Conservation (phyloP, 768 basidiomycete genomes). For the Zangia roseola region DNA sequence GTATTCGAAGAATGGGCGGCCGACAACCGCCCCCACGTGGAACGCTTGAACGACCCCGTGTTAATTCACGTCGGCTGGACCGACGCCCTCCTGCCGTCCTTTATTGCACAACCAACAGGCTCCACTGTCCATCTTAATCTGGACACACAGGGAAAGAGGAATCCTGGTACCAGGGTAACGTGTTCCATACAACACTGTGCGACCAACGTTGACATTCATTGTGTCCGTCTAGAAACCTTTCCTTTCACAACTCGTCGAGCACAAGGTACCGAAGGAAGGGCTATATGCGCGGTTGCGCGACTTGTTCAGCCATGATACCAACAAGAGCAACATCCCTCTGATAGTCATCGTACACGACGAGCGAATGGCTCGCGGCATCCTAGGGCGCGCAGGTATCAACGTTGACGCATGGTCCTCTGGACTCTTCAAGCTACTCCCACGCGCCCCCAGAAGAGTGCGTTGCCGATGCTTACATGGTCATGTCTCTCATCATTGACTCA, state of each 20-base stretch:
- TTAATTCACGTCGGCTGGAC: slow-evolving; percentile 44
- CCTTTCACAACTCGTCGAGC: slow-evolving; percentile 20
- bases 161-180: slow-evolving; percentile 18
- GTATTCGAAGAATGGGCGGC: slow-evolving; percentile 34
- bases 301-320: slow-evolving; percentile 20
- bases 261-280: background rate
- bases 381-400: slow-evolving; percentile 43
- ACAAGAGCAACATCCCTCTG: slow-evolving; percentile 31
- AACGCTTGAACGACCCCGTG: slow-evolving; percentile 32
- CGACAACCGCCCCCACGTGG: slow-evolving; percentile 31
- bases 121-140: slow-evolving; percentile 21
- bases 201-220: background rate
- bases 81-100: slow-evolving; percentile 32
- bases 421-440: slow-evolving; percentile 25
- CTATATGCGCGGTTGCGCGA: slow-evolving; percentile 17
- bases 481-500: background rate
- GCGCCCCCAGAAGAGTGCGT: slow-evolving; percentile 7
- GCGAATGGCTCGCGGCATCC: slow-evolving; percentile 36
- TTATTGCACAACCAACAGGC: slow-evolving; percentile 18
- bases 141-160: slow-evolving; percentile 5
- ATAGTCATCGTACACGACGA: slow-evolving; percentile 49
- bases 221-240: slow-evolving; percentile 7
- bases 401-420: slow-evolving; percentile 41
- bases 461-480: background rate
- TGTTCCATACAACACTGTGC: background rate